phyloP scores from a whole-genome alignment of 257 asterid genomes.

The Rauvolfia tetraphylla region DNA sequence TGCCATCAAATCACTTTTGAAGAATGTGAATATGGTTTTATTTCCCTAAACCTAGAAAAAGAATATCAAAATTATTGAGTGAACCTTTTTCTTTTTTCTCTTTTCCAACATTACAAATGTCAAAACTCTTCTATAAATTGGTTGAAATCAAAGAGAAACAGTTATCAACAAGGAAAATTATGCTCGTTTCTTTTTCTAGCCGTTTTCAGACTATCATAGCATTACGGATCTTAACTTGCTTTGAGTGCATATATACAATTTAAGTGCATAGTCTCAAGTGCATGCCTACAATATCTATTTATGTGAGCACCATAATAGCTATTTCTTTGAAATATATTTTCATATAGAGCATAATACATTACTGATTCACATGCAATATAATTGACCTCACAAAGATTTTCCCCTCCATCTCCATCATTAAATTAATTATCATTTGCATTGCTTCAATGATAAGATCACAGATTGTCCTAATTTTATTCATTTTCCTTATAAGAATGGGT shows the following conservation, averaged over 20 bases:
- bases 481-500: neutral
- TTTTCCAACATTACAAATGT: no score
- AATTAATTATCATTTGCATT: no score
- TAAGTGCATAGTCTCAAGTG: neutral
- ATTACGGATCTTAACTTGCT: neutral
- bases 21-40: neutral
- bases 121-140: no score
- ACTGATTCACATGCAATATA: no score
- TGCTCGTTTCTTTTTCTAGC: neutral
- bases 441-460: no score
- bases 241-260: neutral
- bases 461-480: neutral
- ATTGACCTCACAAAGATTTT: no score
- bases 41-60: no score
- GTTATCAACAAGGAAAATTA: neutral
- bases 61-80: neutral
- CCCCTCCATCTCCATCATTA: no score
- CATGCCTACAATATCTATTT: neutral
- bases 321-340: neutral
- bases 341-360: no score
- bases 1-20: neutral
- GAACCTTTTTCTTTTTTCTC: neutral
- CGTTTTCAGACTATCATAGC: neutral
- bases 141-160: neutral
- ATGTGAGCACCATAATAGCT: neutral